Evolutionary conservation across 2,329 filamentous ascomycete species (phyloP).

Genomic region (Cladophialophora chaetospira): DNA sequence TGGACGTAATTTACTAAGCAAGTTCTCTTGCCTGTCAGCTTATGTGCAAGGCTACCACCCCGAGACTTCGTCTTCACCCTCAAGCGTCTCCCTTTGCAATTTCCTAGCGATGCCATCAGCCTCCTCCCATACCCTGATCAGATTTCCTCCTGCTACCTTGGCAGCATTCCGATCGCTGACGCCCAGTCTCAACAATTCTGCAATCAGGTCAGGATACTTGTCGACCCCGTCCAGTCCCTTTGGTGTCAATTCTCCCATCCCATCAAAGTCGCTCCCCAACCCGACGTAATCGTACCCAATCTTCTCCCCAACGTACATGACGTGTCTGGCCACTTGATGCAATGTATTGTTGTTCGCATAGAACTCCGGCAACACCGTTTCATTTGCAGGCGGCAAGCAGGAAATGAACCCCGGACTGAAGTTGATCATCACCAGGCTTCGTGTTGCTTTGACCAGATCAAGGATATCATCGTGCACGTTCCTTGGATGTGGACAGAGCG

Average conservation of each 20-base stretch:
- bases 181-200: slow-evolving; percentile 71
- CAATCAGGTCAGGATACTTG: slow-evolving; percentile 77
- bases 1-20: slow-evolving; percentile 4
- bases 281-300: slow-evolving; percentile 90
- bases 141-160: slow-evolving; percentile 77
- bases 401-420: slow-evolving; percentile 82
- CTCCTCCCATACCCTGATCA: slow-evolving; percentile 80
- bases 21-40: neutral
- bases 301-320: slow-evolving; percentile 76
- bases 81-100: slow-evolving; percentile 61
- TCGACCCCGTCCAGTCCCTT: slow-evolving; percentile 80
- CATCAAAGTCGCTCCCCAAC: slow-evolving; percentile 88
- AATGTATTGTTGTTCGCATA: slow-evolving; percentile 72
- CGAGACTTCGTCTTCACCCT: slow-evolving; percentile 45
- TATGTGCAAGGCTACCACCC: slow-evolving; percentile 12
- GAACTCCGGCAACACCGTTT: slow-evolving; percentile 67
- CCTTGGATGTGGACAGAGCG: slow-evolving; percentile 81
- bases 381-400: slow-evolving; percentile 62
- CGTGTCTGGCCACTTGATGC: slow-evolving; percentile 75
- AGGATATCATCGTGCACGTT: slow-evolving; percentile 88
- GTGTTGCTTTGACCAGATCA: slow-evolving; percentile 69
- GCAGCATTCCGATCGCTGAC: slow-evolving; percentile 72
- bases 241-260: slow-evolving; percentile 57
- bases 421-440: slow-evolving; percentile 87
- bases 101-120: slow-evolving; percentile 70